Percentiles rank a stretch among this genome's conserved stretches.
Evolutionary conservation across 768 basidiomycete genomes (phyloP).

Genomic region (Melanogaster broomeanus): DNA sequence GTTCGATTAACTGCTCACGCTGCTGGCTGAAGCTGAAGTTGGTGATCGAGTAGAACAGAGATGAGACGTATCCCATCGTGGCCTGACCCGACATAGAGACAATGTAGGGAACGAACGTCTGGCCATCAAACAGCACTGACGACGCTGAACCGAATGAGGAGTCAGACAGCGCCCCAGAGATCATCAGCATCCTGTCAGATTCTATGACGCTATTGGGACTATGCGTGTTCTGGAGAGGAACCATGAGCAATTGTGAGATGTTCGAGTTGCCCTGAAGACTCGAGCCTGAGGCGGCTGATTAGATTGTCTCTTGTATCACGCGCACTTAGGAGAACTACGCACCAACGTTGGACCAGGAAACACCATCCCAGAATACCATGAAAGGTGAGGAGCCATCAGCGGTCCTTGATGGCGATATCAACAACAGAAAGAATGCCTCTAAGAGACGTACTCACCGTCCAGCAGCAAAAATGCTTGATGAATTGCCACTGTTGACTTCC

Average conservation of each 20-base stretch:
- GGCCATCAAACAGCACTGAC: conserved; percentile 85
- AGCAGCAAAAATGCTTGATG: conserved; percentile 86
- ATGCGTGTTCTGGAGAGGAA: conserved; percentile 84
- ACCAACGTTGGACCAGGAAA: conserved; percentile 72
- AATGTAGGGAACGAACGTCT: conserved; percentile 80
- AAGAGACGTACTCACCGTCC: conserved; percentile 62
- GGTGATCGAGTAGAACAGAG: conserved; percentile 81
- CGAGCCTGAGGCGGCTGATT: conserved; percentile 44
- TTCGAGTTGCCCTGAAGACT: conserved; percentile 56
- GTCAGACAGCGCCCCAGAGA: conserved; percentile 77
- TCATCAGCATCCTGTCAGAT: conserved; percentile 85
- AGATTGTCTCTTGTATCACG: neutral
- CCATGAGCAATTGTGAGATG: conserved; percentile 85
- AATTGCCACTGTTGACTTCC: conserved; percentile 79
- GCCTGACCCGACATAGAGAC: conserved; percentile 67
- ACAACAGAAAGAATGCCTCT: neutral
- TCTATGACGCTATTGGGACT: conserved; percentile 69
- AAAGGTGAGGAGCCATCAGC: conserved; percentile 67
- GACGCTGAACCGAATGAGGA: conserved; percentile 77
- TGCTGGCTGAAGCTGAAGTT: conserved; percentile 73
- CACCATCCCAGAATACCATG: conserved; percentile 84
- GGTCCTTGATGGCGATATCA: conserved; percentile 37
- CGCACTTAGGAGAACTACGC: conserved; percentile 13
- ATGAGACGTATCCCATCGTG: conserved; percentile 65
- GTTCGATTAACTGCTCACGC: conserved; percentile 48